Base-by-base conservation (phyloP, 768 basidiomycete genomes). In the Chalciporus sphaerocephalus region DNA sequence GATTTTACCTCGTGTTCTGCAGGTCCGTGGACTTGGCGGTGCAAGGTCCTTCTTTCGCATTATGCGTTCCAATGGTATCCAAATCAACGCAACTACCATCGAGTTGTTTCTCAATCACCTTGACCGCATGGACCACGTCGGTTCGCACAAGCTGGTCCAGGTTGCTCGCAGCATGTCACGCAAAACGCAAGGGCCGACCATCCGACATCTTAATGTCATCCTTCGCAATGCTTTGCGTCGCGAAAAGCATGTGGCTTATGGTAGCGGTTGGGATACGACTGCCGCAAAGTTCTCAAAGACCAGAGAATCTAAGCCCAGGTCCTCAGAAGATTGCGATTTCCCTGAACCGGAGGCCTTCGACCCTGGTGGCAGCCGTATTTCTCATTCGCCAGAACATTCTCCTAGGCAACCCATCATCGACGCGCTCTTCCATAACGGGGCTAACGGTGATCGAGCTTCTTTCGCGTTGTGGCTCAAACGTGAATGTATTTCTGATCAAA, bases 401-500 rank as follows among this genome's bases (percentile, higher is more conserved):
- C 58, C 69, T 22, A 56, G 75, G 12, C 64, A 61, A 25, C 68
- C 79, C 7, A 58, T 80, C 37, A 20, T 80, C 8, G 64, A 70
- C 38, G 75, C 78, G 6, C 62, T 88, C 27, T 54, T 60, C 22
- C 65, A 60, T 13, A 75, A 78, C 33, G 66, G 69, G 22, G 63
- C 83, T 38, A 73, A 72, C 52, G 74, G 74, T 48, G 83, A 90
- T 58, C 66, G 71, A 25, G 72, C 74, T 22, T 77, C 80, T 42
- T 65, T 81, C 40, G 78, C 76, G 7, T 64, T 87, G 51, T 80
- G 84, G 35, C 79, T 92, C 46, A 69, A 74, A 49, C 76, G 80
- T 37, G 81, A 87, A 48, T 79, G 74, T 7, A 69, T 80, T 16
- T 60, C 77, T 36, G 73, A 74, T 45, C 57, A 69, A 33, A 76